Evolutionary conservation across 257 asterid genomes (phyloP), one percentile per base, ranked within the genome.

Genomic region (Fraxinus quadrangulata): DNA sequence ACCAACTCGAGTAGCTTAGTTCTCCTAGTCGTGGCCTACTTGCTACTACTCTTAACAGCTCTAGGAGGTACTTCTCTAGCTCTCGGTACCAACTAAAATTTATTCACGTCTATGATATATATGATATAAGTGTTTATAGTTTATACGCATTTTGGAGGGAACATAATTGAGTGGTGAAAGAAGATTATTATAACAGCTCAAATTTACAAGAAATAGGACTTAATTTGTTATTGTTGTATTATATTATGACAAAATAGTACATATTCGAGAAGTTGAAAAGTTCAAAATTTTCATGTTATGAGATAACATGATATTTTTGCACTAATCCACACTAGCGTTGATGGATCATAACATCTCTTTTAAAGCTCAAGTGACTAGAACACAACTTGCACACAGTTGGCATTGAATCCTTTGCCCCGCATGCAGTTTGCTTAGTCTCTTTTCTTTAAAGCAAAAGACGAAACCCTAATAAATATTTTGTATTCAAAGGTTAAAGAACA

Each of bases 321-420:
- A 66, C 78, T 70, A 65, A 81, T 61, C 81, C 39, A 77, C 74
- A 80, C 80, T 71, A 40, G 14, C 45, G 68, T 49, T 79, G 28
- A 75, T 21, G 66, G 71, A 59, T 78, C 23, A 72, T 69, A 67
- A 75, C 70, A 40, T 77, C 39, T 79, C 51, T 45, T 21, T 39
- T 70, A 71, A 75, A 74, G 76, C 76, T 51, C 31, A n/a, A 77
- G 80, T 78, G 66, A 84, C 78, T 67, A 67, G 73, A 67, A 65
- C 78, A 19, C 86, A 78, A 47, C 70, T 47, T 68, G 77, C 79
- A 24, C 71, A 67, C 76, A 76, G 78, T 87, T 77, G 84, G 76
- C 84, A 72, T 78, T 73, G 66, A 51, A 59, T 77, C 65, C 72
- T 49, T 78, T 69, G 65, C 81, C 84, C 81, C 85, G 76, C 51